Conservation (phyloP, 176 grass and related monocot species). For the Phoenix roebelenii region DNA sequence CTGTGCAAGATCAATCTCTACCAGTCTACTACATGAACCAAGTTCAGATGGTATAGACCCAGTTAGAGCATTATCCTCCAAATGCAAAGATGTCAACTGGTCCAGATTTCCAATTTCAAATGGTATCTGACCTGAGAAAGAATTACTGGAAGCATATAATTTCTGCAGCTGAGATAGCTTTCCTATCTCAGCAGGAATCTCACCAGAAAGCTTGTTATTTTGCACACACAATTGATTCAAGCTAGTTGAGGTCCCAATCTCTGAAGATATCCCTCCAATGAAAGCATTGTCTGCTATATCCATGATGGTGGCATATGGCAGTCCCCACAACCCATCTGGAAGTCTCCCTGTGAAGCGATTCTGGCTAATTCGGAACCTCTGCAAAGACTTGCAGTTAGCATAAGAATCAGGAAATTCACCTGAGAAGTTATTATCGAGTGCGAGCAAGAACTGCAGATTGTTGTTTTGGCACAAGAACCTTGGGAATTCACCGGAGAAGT, state of each 20-base stretch:
- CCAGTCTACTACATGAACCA: constrained; percentile 40
- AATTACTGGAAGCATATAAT: constrained; percentile 58
- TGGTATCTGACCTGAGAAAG: constrained; percentile 51
- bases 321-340: constrained; percentile 46
- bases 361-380: constrained; percentile 69
- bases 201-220: constrained; percentile 42
- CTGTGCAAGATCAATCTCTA: constrained; percentile 53
- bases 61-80: constrained; percentile 42
- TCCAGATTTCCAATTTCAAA: constrained; percentile 40
- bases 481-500: constrained; percentile 53
- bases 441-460: constrained; percentile 43
- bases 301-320: constrained; percentile 52
- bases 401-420: constrained; percentile 58
- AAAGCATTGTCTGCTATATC: constrained; percentile 69
- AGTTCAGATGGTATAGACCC: constrained; percentile 38
- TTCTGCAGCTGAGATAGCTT: constrained; percentile 38
- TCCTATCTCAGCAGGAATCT: constrained; percentile 47
- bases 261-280: constrained; percentile 40
- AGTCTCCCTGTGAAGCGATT: constrained; percentile 46
- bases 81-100: constrained; percentile 40
- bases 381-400: constrained; percentile 34
- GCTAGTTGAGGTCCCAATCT: constrained; percentile 32
- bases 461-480: constrained; percentile 44
- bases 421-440: constrained; percentile 72
- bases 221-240: constrained; percentile 55